Evolutionary conservation across 139 green algal species (phyloP), one percentile per base, ranked within the genome.

Genomic region (Picochlorum costavermella): DNA sequence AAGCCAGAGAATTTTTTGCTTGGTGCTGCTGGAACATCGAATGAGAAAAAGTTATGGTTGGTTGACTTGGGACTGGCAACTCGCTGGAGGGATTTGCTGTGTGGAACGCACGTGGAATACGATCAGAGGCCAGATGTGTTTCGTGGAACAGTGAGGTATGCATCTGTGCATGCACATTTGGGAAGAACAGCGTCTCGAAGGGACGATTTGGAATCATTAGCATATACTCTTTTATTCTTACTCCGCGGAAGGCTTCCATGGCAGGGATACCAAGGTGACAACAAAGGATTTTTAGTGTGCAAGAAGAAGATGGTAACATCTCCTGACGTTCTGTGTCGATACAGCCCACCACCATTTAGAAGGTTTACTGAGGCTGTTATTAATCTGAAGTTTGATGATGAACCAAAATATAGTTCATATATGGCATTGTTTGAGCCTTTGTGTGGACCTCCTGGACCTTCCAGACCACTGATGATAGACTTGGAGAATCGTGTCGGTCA

Each of bases 291-390:
- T 82, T 75, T 98, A 46, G 94, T 99, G 26, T 99, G 94, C 88
- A 98, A 98, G 72, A 99, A 99, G 86, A 99, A 99, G 86, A 99
- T 99, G 94, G 88, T 88, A 28, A 98, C 94, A 16, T 85, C 65
- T 12, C 84, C 88, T 13, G 94, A 99, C 78, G 80, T 94, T 78
- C 83, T 99, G 53, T 98, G 94, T 76, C 86, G 92, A 57, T 98
- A 96, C 81, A 91, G 87, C 23, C 94, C 92, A 12, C 73, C 82
- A 2, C 86, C 89, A n/a, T 99, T 98, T 78, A 77, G 90, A 17
- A 82, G 88, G 74, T 98, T 96, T 72, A 90, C 89, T 5, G 92
- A 97, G 74, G 80, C 84, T 4, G 94, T 99, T 28, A 84, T 99
- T 14, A 97, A 97, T 73, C 74, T 98, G 53, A 96, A 96, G 69